A percentile compares a stretch with the other conserved stretches of the same genome.
These are phyloP conservation scores for Sodiomyces alkalinus DNA, from an alignment of 2,329 filamentous ascomycete genomes.

Conservation along the genomic window DNA sequence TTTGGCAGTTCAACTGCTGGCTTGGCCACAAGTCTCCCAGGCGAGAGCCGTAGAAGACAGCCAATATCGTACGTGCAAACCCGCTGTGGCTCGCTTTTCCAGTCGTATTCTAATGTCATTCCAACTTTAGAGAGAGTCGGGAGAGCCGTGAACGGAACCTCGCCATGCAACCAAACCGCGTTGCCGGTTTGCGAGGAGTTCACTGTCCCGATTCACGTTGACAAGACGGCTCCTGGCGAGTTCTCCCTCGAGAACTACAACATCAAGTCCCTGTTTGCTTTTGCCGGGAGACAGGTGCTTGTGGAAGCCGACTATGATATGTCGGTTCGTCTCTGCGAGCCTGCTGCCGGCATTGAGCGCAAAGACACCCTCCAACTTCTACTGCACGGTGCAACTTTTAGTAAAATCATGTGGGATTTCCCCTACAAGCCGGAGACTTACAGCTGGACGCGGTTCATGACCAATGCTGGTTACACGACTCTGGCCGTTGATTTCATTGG, in stretches of 20 bases:
- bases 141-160: too few relatives aligned
- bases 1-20: too few relatives aligned
- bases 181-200: constrained; percentile 6
- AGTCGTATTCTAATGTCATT: too few relatives aligned
- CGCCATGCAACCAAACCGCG: too few relatives aligned
- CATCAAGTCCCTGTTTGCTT: constrained; percentile 5
- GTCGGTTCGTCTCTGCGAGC: constrained; percentile 7
- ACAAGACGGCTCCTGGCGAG: constrained; percentile 5
- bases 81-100: too few relatives aligned
- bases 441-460: constrained; percentile 9
- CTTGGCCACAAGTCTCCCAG: too few relatives aligned
- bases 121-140: too few relatives aligned
- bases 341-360: constrained; percentile 3
- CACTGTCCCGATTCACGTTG: constrained; percentile 6
- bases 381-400: constrained; percentile 10
- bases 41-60: too few relatives aligned
- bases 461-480: constrained; percentile 8
- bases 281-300: constrained; percentile 6
- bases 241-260: constrained; percentile 5
- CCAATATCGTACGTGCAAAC: too few relatives aligned
- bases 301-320: constrained; percentile 9
- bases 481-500: constrained; percentile 8
- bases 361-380: constrained; percentile 9
- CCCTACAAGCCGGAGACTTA: constrained; percentile 10
- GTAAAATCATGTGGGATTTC: constrained; percentile 11